Percentiles rank a stretch among this genome's conserved stretches.
phyloP scores from a whole-genome alignment of 2,329 filamentous ascomycete genomes.

The Myotisia sp. region DNA sequence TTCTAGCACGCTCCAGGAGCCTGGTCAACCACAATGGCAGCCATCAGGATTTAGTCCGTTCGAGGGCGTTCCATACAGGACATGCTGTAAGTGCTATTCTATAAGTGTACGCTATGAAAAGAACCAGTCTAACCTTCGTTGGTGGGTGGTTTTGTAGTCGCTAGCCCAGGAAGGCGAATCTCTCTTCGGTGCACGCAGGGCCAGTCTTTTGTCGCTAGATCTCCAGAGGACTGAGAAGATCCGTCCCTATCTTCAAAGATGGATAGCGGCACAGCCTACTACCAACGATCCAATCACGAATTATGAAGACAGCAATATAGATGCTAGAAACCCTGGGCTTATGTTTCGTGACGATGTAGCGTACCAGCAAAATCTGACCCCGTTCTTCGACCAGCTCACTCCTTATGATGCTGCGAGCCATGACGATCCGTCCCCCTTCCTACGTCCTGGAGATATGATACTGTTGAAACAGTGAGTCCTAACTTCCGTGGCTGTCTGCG shows the following conservation, averaged over 20 bases:
- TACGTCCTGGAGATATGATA: slow-evolving; percentile 31
- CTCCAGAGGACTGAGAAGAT: slow-evolving; percentile 27
- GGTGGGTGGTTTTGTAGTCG: too few relatives aligned
- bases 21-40: too few relatives aligned
- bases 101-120: too few relatives aligned
- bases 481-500: too few relatives aligned
- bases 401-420: too few relatives aligned
- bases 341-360: slow-evolving; percentile 11
- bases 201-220: slow-evolving; percentile 15
- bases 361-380: too few relatives aligned
- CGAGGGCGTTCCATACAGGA: too few relatives aligned
- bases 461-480: slow-evolving; percentile 21
- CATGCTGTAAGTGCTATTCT: too few relatives aligned
- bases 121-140: too few relatives aligned
- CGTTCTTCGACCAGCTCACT: not conserved
- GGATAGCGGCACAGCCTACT: slow-evolving; percentile 17
- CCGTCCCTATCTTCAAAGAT: slow-evolving; percentile 28
- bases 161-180: too few relatives aligned
- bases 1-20: too few relatives aligned
- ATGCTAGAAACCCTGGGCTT: slow-evolving; percentile 4
- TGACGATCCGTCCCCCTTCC: slow-evolving; percentile 19
- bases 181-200: slow-evolving; percentile 1
- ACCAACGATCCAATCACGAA: not conserved
- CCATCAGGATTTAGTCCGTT: too few relatives aligned
- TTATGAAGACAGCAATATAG: not conserved